Evolutionary conservation across 768 basidiomycete genomes (phyloP), one percentile per base, ranked within the genome.

Genomic region (Jaapia argillacea): DNA sequence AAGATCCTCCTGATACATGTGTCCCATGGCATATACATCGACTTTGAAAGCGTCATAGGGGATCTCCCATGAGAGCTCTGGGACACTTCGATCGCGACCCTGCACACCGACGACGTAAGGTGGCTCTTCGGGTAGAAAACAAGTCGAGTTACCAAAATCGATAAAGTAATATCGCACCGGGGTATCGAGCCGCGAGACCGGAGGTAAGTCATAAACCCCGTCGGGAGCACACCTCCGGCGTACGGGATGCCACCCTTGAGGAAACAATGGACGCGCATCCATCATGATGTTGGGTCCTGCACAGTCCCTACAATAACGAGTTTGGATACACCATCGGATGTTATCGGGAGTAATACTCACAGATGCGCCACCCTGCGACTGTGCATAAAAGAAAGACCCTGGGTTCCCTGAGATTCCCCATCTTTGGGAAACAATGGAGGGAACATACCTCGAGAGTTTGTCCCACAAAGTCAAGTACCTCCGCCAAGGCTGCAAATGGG

Each of bases 161-260:
- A 67, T 55, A 35, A 66, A 64, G 36, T 60, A 61, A 49, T 69
- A 69, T 5, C 60, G 58, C 5, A 69, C 64, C 4, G 65, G 57
- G 35, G 59, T 48, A 24, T 60, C 57, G n/a, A 59, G 59, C 22
- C 65, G 56, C 2, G 59, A 48, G 6, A 62, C 47, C 0, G 62
- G 60, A 12, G 42, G 36, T 12, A 64, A 41, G 2, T 51, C 46
- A 0, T 57, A 51, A 14, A 61, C 48, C 2, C 58, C 63, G 43
- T 67, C 65, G 0, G 54, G 54, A 13, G 64, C 50, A 25, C 44
- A 56, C 33, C 58, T 50, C 40, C 56, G 51, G 1, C 57, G 51
- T 6, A 63, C 59, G 37, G 61, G 60, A 45, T 63, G 65, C 61
- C 61, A 64, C 13, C 61, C 63, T 2, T 57, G 50, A 2, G 62